phyloP scores from a whole-genome alignment of 2,329 filamentous ascomycete species.

The Simplicillium sp. region DNA sequence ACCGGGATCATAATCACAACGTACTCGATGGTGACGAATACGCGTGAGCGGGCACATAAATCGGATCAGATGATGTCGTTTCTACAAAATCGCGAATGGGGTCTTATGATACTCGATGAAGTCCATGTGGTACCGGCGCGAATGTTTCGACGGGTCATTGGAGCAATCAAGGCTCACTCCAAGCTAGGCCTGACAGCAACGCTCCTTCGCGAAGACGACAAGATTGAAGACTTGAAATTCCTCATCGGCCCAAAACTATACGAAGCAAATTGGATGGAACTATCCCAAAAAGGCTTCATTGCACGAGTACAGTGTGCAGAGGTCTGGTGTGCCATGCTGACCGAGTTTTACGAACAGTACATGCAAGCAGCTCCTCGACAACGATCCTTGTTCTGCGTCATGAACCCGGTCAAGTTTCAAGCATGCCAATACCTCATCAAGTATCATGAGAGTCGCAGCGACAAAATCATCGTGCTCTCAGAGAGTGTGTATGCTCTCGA shows the following conservation, averaged over 20 bases:
- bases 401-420: slow-evolving; percentile 97
- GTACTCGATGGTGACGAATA: slow-evolving; percentile 97
- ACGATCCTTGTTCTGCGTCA: slow-evolving; percentile 64
- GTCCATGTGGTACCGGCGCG: slow-evolving; percentile 96
- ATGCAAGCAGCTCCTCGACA: slow-evolving; percentile 53
- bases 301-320: slow-evolving; percentile 96
- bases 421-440: slow-evolving; percentile 97
- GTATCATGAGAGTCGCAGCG: slow-evolving; percentile 87
- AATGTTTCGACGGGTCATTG: slow-evolving; percentile 91
- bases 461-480: slow-evolving; percentile 97
- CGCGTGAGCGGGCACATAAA: slow-evolving; percentile 78
- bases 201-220: slow-evolving; percentile 90
- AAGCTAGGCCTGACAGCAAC: slow-evolving; percentile 94
- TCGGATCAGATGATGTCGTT: slow-evolving; percentile 98
- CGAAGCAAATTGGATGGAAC: slow-evolving; percentile 98
- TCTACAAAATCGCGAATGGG: slow-evolving; percentile 83
- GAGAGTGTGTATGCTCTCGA: slow-evolving; percentile 93
- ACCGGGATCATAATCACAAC: slow-evolving; percentile 96
- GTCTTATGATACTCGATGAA: slow-evolving; percentile 92
- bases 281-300: slow-evolving; percentile 94
- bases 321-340: slow-evolving; percentile 99
- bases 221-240: slow-evolving; percentile 96
- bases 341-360: slow-evolving; percentile 95
- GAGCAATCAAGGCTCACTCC: slow-evolving; percentile 85
- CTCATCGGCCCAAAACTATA: slow-evolving; percentile 95